Percentiles rank a stretch among this genome's conserved stretches.
phyloP scores from a whole-genome alignment of 768 basidiomycete genomes.

The Kwoniella dendrophila region DNA sequence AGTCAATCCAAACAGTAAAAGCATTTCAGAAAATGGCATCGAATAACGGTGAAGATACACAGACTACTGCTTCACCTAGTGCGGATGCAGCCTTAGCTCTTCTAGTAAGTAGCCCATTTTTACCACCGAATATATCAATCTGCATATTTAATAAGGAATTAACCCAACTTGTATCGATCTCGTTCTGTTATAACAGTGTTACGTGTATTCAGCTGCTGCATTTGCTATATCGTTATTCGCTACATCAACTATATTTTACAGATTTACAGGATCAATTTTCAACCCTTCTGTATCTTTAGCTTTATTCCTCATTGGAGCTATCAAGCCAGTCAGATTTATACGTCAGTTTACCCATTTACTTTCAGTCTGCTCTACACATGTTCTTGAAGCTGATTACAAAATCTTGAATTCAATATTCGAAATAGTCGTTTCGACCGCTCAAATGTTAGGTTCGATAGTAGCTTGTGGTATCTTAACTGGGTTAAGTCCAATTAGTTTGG shows the following conservation, averaged over 20 bases:
- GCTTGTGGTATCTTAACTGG: slow-evolving; percentile 46
- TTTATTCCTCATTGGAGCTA: slow-evolving; percentile 40
- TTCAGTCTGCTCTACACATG: not conserved
- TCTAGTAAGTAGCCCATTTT: not conserved
- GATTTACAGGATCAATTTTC: slow-evolving; percentile 52
- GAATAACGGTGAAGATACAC: slow-evolving; percentile 37
- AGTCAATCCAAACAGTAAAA: slow-evolving; percentile 13
- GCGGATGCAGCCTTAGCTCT: slow-evolving; percentile 8
- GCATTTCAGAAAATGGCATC: slow-evolving; percentile 22
- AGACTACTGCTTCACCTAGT: slow-evolving; percentile 7
- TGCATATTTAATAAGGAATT: not conserved
- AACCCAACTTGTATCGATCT: not conserved
- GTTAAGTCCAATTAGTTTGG: slow-evolving; percentile 42
- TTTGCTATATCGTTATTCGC: slow-evolving; percentile 48
- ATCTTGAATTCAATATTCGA: no score
- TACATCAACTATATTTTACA: slow-evolving; percentile 49
- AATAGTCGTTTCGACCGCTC: slow-evolving; percentile 35
- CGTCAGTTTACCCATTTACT: slow-evolving; percentile 19
- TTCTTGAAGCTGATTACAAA: not conserved
- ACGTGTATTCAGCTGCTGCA: slow-evolving; percentile 42
- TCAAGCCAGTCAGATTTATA: slow-evolving; percentile 48
- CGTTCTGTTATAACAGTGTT: slow-evolving; percentile 13
- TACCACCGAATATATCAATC: not conserved
- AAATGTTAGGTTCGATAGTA: slow-evolving; percentile 45
- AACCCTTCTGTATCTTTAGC: slow-evolving; percentile 49